Evolutionary conservation across 257 asterid genomes (phyloP).

Genomic region (Orobanche coerulescens): DNA sequence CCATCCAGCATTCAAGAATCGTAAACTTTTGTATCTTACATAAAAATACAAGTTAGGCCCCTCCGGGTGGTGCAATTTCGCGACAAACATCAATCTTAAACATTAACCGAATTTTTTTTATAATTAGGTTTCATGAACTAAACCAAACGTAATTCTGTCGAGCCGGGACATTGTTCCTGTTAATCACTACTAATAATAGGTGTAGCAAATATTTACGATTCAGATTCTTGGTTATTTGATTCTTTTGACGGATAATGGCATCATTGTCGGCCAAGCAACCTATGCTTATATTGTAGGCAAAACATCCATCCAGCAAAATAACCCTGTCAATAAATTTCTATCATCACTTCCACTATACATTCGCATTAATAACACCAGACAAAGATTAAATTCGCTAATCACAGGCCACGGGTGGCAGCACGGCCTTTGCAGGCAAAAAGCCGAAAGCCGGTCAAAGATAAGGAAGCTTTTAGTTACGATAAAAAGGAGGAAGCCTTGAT

Average conservation of each 20-base stretch:
- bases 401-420: constrained; percentile 18
- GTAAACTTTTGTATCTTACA: background rate
- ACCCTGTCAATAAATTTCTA: constrained; percentile 21
- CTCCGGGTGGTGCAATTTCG: background rate
- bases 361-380: constrained; percentile 23
- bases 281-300: background rate
- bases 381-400: constrained; percentile 18
- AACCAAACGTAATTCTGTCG: background rate
- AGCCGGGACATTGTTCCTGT: background rate
- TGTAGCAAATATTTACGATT: background rate
- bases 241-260: background rate
- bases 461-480: constrained; percentile 33
- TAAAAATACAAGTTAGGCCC: too few relatives aligned
- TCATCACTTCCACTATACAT: constrained; percentile 28
- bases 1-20: background rate
- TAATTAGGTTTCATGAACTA: too few relatives aligned
- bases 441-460: constrained; percentile 30
- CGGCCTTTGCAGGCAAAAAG: constrained; percentile 33
- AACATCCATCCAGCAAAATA: constrained; percentile 22
- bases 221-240: background rate
- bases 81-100: too few relatives aligned
- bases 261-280: background rate
- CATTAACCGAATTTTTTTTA: too few relatives aligned
- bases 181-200: constrained; percentile 3
- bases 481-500: constrained; percentile 55